Evolutionary conservation across 352 stramenopile species (phyloP).

Genomic region (Phytophthora quininea): DNA sequence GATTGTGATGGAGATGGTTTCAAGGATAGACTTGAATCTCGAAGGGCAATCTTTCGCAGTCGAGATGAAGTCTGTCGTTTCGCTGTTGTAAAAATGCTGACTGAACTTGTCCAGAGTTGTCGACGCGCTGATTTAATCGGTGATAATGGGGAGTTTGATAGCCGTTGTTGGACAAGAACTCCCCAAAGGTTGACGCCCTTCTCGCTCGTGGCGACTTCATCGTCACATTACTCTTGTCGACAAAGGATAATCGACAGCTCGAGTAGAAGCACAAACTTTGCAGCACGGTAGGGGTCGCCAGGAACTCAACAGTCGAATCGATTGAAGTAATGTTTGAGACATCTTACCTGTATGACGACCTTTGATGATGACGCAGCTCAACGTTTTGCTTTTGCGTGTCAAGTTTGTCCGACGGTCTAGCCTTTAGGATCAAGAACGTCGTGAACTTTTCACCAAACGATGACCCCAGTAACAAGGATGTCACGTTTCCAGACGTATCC

Average conservation of each 20-base stretch:
- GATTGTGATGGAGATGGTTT: not conserved
- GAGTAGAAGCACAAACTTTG: conserved; percentile 19
- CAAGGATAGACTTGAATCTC: not conserved
- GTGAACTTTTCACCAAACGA: too few species aligned
- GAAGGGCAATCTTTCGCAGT: conserved; percentile 2
- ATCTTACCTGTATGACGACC: conserved; percentile 15
- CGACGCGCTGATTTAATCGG: conserved; percentile 9
- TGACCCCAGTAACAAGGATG: too few species aligned
- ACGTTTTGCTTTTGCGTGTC: too few species aligned
- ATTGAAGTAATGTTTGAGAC: conserved; percentile 22
- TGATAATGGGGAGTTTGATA: not conserved
- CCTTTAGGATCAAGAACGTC: too few species aligned
- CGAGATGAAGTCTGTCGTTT: conserved; percentile 8
- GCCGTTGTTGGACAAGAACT: conserved; percentile 14
- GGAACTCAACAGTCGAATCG: conserved; percentile 15
- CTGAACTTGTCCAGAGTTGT: conserved; percentile 9
- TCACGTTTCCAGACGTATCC: too few species aligned
- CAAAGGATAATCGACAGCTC: conserved; percentile 16
- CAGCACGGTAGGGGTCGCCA: conserved; percentile 10
- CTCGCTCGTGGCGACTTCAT: conserved; percentile 3
- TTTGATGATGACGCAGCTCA: conserved; percentile 9
- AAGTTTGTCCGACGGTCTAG: too few species aligned
- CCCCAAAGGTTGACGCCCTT: conserved; percentile 17
- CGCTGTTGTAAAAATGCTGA: conserved; percentile 18
- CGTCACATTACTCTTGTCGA: not conserved